Percentiles rank a stretch among this genome's conserved stretches.
Evolutionary conservation across 768 basidiomycete species (phyloP).

Genomic region (Naganishia vaughanmartiniae): DNA sequence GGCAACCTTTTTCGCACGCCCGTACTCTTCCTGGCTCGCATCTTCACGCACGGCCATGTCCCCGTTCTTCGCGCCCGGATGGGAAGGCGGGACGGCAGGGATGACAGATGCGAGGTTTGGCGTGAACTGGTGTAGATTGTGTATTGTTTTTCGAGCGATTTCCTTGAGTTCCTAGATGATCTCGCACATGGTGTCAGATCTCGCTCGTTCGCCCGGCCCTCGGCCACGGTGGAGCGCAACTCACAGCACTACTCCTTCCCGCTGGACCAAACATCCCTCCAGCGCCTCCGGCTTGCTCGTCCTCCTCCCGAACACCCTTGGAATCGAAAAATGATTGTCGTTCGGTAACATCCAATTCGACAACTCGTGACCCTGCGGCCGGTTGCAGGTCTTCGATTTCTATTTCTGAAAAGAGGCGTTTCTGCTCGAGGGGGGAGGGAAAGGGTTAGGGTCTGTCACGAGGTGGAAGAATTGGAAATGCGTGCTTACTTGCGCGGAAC

Average conservation of each 20-base stretch:
- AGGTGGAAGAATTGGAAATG: background rate
- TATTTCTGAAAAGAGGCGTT: slow-evolving; percentile 60
- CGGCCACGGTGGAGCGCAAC: slow-evolving; percentile 4
- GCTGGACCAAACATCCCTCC: slow-evolving; percentile 32
- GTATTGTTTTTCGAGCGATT: slow-evolving; percentile 3
- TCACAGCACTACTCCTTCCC: slow-evolving; percentile 40
- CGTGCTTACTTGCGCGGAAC: slow-evolving; percentile 34
- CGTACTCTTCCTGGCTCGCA: slow-evolving; percentile 20
- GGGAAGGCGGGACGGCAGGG: slow-evolving; percentile 15
- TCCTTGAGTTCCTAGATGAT: slow-evolving; percentile 20
- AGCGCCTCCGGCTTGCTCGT: slow-evolving; percentile 26
- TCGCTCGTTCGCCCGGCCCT: background rate
- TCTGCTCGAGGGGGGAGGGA: slow-evolving; percentile 36
- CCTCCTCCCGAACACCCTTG: slow-evolving; percentile 45
- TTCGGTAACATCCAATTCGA: slow-evolving; percentile 82
- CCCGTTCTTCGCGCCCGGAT: slow-evolving; percentile 18
- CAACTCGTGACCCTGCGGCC: slow-evolving; percentile 63
- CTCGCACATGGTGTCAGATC: background rate
- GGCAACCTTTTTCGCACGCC: slow-evolving; percentile 21
- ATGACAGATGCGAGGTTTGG: slow-evolving; percentile 22
- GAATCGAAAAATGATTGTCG: slow-evolving; percentile 79
- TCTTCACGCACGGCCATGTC: background rate
- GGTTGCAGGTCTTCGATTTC: slow-evolving; percentile 82
- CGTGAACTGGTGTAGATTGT: slow-evolving; percentile 7
- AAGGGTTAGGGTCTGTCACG: slow-evolving; percentile 2